Conservation (phyloP, 2,329 filamentous ascomycete species). For the Aspergillus aculeatus region DNA sequence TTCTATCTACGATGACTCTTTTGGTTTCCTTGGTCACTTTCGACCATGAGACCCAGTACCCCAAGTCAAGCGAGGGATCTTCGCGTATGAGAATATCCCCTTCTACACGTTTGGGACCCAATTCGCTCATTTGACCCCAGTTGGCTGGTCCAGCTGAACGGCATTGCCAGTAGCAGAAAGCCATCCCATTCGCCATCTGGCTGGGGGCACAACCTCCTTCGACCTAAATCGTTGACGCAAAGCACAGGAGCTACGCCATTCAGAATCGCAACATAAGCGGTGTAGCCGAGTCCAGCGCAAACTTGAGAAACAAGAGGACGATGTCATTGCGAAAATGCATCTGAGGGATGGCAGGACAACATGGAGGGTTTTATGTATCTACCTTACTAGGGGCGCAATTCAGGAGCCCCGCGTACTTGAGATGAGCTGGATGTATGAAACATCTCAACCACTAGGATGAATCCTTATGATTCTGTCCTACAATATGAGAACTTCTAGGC, state of each 20-base stretch:
- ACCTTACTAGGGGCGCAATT: background rate
- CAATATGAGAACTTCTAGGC: background rate
- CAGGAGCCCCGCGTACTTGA: background rate
- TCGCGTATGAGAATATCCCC: background rate
- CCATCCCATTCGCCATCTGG: background rate
- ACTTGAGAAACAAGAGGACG: background rate
- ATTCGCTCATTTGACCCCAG: background rate
- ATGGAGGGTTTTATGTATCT: background rate
- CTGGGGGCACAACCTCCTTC: background rate
- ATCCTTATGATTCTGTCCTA: background rate
- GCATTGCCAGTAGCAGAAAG: background rate
- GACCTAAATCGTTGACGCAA: background rate
- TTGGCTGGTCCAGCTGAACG: slow-evolving; percentile 1
- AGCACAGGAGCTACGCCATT: background rate
- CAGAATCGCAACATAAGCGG: background rate
- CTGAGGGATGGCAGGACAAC: background rate
- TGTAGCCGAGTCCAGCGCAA: background rate
- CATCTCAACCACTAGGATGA: background rate
- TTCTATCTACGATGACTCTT: background rate
- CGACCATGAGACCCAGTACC: background rate
- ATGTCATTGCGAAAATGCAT: background rate
- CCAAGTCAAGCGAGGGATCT: background rate
- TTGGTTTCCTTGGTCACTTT: background rate
- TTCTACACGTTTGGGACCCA: background rate
- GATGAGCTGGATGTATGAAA: background rate